Base-by-base conservation (phyloP, 495 filamentous ascomycete genomes). In the Extremus antarcticus region DNA sequence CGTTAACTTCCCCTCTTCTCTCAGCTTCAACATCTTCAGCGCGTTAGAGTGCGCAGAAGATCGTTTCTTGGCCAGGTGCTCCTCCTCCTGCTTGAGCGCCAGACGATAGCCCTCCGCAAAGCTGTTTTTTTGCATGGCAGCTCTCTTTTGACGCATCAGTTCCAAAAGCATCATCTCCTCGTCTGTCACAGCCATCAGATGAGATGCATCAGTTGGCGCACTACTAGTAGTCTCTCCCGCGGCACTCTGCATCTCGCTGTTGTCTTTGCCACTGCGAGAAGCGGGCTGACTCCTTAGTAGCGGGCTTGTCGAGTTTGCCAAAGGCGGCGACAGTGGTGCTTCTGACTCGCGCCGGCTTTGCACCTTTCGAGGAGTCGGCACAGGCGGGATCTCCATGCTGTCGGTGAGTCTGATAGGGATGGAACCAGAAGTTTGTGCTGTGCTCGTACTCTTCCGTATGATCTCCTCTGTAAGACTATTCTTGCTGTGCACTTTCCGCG, bases 131-230 rank as follows among this genome's bases (percentile, higher is more conserved):
- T 82, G 81, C 75, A 94, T 86, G 25, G 80, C 79, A 32, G 87
- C 85, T 43, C 86, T 76, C 63, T 89, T 89, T 60, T 79, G 70
- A 32, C 90, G 77, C 77, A 95, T 82, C 15, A 87, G 85, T 59
- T 87, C 85, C 8, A 95, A 72, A 4, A 95, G 72, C 64, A 85
- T 80, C 63, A 89, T 84, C 65, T 95, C 90, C 68, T 94, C 87
- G 50, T 80, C 76, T 0, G 88, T 94, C 47, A 94, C 88, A 0
- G 86, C 84, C 79, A 95, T 92, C 39, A 92, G 73, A 38, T 83
- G 82, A 0, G 58, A 51, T 19, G 47, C 52, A 17, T 64, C 62
- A n/a, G 50, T 54, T 7, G 61, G 54, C 25, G 39, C 32, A 38
- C 54, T 60, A 29, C 54, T 60, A 4, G 29, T 35, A 35, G 29